phyloP scores from a whole-genome alignment of 2,329 filamentous ascomycete species.

The Fusarium hainanense region DNA sequence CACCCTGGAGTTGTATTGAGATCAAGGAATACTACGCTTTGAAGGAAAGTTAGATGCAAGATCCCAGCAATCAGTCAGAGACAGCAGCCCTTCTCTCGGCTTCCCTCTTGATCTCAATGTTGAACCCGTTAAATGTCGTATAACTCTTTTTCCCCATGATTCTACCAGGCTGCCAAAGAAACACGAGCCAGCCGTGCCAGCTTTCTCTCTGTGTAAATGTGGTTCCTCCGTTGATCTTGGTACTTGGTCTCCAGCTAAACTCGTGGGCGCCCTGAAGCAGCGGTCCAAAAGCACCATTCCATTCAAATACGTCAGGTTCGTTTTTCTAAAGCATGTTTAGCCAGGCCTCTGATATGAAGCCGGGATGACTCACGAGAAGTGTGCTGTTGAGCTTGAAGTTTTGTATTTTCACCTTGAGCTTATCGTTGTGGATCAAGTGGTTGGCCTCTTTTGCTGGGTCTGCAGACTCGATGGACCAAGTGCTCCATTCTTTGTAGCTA shows the following conservation, averaged over 20 bases:
- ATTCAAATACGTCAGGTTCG: background rate
- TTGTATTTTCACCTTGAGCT: conserved; percentile 6
- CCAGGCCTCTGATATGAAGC: rapidly evolving
- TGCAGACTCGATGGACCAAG: conserved; percentile 7
- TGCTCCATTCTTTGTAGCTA: conserved; percentile 12
- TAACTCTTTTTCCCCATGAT: background rate
- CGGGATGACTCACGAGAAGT: background rate
- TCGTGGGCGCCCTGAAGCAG: conserved; percentile 11
- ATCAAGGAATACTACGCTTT: background rate
- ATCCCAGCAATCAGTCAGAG: background rate
- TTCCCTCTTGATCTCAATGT: conserved; percentile 14
- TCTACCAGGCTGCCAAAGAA: conserved; percentile 5
- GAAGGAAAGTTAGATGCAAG: background rate
- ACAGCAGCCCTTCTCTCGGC: background rate
- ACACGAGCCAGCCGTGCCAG: background rate
- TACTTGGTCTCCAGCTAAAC: conserved; percentile 20
- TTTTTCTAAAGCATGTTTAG: background rate
- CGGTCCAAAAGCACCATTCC: conserved; percentile 1
- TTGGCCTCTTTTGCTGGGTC: background rate
- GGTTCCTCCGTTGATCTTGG: background rate
- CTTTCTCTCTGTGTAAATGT: conserved; percentile 11
- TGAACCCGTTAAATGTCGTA: background rate
- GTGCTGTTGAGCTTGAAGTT: conserved; percentile 4
- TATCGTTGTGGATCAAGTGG: background rate
- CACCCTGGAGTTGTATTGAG: background rate